A percentile compares a stretch with the other conserved stretches of the same genome.
Conservation (phyloP, 192 early-diverging fungal species). For the Backusella psychrophila region DNA sequence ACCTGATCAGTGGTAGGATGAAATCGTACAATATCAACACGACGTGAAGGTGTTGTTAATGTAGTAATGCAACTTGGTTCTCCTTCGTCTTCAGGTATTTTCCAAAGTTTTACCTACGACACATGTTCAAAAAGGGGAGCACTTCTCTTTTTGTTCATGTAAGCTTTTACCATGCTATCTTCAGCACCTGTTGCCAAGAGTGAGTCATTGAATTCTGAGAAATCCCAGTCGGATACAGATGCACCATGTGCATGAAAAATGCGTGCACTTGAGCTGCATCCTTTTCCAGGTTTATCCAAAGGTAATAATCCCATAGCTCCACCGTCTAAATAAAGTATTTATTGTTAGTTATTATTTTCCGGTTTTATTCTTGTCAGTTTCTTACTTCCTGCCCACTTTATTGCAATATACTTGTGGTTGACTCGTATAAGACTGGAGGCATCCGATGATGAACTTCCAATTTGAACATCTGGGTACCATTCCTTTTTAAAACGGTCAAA, state of each 20-base stretch:
- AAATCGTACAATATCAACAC: conserved; percentile 41
- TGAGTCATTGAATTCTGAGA: conserved; percentile 42
- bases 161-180: conserved; percentile 39
- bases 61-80: conserved; percentile 27
- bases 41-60: conserved; percentile 32
- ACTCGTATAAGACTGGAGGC: conserved; percentile 13
- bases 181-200: conserved; percentile 44
- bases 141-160: not conserved
- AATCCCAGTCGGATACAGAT: conserved; percentile 46
- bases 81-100: conserved; percentile 21
- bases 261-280: conserved; percentile 10
- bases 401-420: conserved; percentile 17
- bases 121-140: not conserved
- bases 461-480: conserved; percentile 26
- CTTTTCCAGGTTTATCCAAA: conserved; percentile 23
- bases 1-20: conserved; percentile 50
- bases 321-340: not conserved
- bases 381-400: conserved; percentile 27
- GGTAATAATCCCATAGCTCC: conserved; percentile 27
- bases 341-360: not conserved
- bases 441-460: conserved; percentile 23
- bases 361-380: not conserved
- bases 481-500: conserved; percentile 7
- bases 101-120: conserved; percentile 48
- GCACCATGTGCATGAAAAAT: conserved; percentile 43